These are phyloP conservation scores for Leccinum laetum DNA, from an alignment of 1,284 basidiomycete species.

Conservation along the genomic window DNA sequence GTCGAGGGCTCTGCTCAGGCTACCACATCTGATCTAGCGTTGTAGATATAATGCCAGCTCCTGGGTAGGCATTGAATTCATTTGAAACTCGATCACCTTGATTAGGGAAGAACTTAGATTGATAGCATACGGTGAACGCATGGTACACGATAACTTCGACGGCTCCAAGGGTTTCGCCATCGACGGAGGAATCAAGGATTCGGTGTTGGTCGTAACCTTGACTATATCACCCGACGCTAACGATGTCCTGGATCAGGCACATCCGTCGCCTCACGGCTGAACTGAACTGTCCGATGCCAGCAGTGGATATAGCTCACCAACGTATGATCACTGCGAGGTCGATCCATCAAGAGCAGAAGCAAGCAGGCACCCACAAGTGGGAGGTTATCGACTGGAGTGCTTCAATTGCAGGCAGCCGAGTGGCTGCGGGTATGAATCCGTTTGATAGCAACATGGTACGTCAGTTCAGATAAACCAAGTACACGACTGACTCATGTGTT, in stretches of 20 bases:
- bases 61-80: conserved; percentile 39
- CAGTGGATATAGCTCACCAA: conserved; percentile 75
- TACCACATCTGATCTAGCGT: conserved; percentile 15
- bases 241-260: conserved; percentile 40
- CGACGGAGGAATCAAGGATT: conserved; percentile 88
- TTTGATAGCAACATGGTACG: conserved; percentile 48
- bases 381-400: conserved; percentile 74
- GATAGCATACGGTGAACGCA: conserved; percentile 65
- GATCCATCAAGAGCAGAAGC: conserved; percentile 49
- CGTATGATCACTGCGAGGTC: conserved; percentile 81
- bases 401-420: conserved; percentile 65
- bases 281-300: conserved; percentile 80
- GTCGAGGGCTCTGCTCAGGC: conserved; percentile 16
- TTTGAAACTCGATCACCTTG: conserved; percentile 1
- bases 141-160: conserved; percentile 74
- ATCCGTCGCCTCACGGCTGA: conserved; percentile 61
- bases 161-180: conserved; percentile 83
- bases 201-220: conserved; percentile 28
- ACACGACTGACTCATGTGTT: background rate
- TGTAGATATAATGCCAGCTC: conserved; percentile 60
- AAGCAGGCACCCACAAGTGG: conserved; percentile 46
- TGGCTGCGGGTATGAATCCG: conserved; percentile 65
- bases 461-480: background rate
- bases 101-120: conserved; percentile 36
- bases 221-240: conserved; percentile 6